Conservation (phyloP, 2,329 filamentous ascomycete genomes). For the Keithomyces neogunnii region DNA sequence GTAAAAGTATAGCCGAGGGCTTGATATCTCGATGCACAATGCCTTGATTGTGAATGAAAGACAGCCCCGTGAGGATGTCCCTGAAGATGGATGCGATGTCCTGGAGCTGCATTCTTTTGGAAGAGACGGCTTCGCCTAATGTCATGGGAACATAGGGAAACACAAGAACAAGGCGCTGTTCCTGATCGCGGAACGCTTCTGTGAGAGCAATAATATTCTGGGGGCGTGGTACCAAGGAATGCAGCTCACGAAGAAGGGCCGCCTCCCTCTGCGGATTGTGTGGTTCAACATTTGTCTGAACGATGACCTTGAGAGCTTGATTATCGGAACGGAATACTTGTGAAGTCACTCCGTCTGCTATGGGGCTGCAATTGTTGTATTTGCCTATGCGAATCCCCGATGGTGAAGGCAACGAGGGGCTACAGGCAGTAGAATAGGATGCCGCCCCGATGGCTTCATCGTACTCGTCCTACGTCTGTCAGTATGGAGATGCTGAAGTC, state of each 20-base stretch:
- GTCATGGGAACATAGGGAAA: constrained; percentile 79
- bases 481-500: background rate
- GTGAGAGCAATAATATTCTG: constrained; percentile 54
- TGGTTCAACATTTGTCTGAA: constrained; percentile 62
- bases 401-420: background rate
- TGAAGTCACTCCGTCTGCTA: constrained; percentile 68
- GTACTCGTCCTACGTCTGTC: constrained; percentile 46
- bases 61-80: constrained; percentile 64
- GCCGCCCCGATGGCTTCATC: constrained; percentile 25
- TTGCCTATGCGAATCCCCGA: constrained; percentile 40
- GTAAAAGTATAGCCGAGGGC: constrained; percentile 76
- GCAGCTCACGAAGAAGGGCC: constrained; percentile 57
- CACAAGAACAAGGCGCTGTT: constrained; percentile 65
- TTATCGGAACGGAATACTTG: constrained; percentile 64
- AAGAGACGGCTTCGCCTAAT: constrained; percentile 33
- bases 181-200: constrained; percentile 63
- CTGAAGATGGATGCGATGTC: constrained; percentile 40
- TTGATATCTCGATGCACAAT: constrained; percentile 95
- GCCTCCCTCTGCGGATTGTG: constrained; percentile 78
- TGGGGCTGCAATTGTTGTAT: constrained; percentile 43
- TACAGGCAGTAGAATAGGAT: background rate
- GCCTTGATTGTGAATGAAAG: constrained; percentile 59
- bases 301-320: constrained; percentile 77
- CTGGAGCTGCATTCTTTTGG: constrained; percentile 15
- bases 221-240: constrained; percentile 21